A percentile compares a stretch with the other conserved stretches of the same genome.
phyloP scores from a whole-genome alignment of 345 rosid species.

The Arabis alpina region DNA sequence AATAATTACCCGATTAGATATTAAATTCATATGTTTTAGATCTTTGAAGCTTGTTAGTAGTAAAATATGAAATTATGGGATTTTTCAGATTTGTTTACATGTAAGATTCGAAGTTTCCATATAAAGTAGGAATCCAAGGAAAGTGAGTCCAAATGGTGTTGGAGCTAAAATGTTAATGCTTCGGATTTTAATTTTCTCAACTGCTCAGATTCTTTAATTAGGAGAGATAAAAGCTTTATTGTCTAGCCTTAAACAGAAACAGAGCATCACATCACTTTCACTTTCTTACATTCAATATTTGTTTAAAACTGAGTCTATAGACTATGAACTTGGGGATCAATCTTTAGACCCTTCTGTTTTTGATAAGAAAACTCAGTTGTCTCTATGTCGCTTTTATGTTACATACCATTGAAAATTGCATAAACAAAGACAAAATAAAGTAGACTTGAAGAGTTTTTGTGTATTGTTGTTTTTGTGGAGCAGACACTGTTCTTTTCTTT shows the following conservation, averaged over 20 bases:
- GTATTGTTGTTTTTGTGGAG: slow-evolving; percentile 42
- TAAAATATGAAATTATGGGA: slow-evolving; percentile 13
- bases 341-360: slow-evolving; percentile 27
- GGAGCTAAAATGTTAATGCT: slow-evolving; percentile 35
- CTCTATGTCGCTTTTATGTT: slow-evolving; percentile 37
- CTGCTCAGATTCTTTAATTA: slow-evolving; percentile 39
- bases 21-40: slow-evolving; percentile 18
- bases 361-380: slow-evolving; percentile 44
- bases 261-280: slow-evolving; percentile 47
- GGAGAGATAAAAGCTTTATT: slow-evolving; percentile 42
- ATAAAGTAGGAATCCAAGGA: slow-evolving; percentile 38
- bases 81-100: slow-evolving; percentile 33
- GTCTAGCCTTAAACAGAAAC: slow-evolving; percentile 46
- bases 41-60: slow-evolving; percentile 32
- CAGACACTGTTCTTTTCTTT: slow-evolving; percentile 48
- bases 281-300: slow-evolving; percentile 39
- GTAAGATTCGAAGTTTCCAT: slow-evolving; percentile 43
- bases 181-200: slow-evolving; percentile 36
- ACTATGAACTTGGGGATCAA: slow-evolving; percentile 34
- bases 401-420: slow-evolving; percentile 31
- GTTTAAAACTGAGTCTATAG: slow-evolving; percentile 33
- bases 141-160: slow-evolving; percentile 37
- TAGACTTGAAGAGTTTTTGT: slow-evolving; percentile 33
- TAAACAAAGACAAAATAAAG: slow-evolving; percentile 28
- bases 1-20: slow-evolving; percentile 37